Conservation (phyloP, 768 basidiomycete genomes). For the Boletellus ananas region DNA sequence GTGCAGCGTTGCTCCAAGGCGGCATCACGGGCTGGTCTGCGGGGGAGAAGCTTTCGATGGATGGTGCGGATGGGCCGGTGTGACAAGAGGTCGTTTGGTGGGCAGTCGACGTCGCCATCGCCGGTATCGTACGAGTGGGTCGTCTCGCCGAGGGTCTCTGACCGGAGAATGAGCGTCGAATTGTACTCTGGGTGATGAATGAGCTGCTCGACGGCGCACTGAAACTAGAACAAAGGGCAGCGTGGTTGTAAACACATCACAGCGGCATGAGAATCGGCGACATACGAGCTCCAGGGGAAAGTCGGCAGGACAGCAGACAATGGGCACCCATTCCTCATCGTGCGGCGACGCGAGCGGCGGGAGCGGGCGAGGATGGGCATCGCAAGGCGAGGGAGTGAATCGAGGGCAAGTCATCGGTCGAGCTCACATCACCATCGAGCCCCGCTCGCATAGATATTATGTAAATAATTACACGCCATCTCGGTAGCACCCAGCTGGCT, state of each 20-base stretch:
- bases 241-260: neutral
- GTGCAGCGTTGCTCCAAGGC: slow-evolving; percentile 76
- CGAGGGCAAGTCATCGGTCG: slow-evolving; percentile 9
- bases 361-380: neutral
- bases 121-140: slow-evolving; percentile 39
- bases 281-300: slow-evolving; percentile 45
- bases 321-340: slow-evolving; percentile 27
- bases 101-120: slow-evolving; percentile 1
- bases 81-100: slow-evolving; percentile 29
- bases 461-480: slow-evolving; percentile 15
- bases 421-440: neutral
- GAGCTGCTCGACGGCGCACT: slow-evolving; percentile 64
- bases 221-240: slow-evolving; percentile 51
- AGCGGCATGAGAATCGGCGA: neutral
- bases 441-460: slow-evolving; percentile 12
- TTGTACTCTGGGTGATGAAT: slow-evolving; percentile 91
- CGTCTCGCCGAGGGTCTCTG: slow-evolving; percentile 52
- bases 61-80: slow-evolving; percentile 47
- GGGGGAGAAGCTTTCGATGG: slow-evolving; percentile 68
- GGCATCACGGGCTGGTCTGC: slow-evolving; percentile 72
- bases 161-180: slow-evolving; percentile 83
- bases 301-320: slow-evolving; percentile 39
- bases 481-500: neutral
- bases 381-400: slow-evolving; percentile 24
- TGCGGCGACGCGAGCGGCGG: slow-evolving; percentile 1